These are phyloP conservation scores for Pseudocercospora fuligena DNA, from an alignment of 2,329 filamentous ascomycete genomes.

Conservation along the genomic window DNA sequence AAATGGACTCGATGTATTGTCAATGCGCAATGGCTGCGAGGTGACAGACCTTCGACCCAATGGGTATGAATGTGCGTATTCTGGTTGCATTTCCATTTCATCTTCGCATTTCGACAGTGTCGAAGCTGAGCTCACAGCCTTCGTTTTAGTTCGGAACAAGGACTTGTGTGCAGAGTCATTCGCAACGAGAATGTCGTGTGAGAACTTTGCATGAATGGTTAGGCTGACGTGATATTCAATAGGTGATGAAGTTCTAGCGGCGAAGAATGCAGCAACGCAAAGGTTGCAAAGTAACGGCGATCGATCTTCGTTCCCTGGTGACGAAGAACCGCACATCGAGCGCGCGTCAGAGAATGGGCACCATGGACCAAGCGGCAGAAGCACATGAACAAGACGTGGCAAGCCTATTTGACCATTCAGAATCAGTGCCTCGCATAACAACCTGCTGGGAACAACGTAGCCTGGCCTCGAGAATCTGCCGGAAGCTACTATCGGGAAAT, in stretches of 20 bases:
- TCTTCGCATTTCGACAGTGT: neutral
- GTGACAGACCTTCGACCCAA: constrained; percentile 39
- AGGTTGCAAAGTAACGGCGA: neutral
- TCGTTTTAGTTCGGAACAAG: neutral
- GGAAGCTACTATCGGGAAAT: neutral
- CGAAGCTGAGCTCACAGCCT: neutral
- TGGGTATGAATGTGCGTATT: constrained; percentile 33
- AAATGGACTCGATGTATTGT: constrained; percentile 39
- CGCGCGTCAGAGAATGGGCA: constrained; percentile 2
- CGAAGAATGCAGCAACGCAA: constrained; percentile 19
- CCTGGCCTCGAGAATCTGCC: neutral
- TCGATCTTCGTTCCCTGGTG: neutral
- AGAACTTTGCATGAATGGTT: neutral
- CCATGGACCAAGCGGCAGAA: constrained; percentile 4
- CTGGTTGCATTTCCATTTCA: neutral
- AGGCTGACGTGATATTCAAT: neutral
- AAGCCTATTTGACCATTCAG: neutral
- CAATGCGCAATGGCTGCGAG: constrained; percentile 30
- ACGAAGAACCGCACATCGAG: neutral
- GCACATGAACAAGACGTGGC: neutral
- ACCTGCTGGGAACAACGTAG: neutral
- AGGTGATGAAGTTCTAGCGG: constrained; percentile 19
- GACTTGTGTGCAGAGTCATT: neutral
- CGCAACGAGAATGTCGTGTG: neutral
- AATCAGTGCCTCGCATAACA: neutral